Base-by-base conservation (phyloP, 768 basidiomycete species). In the Cyclocybe cylindracea region DNA sequence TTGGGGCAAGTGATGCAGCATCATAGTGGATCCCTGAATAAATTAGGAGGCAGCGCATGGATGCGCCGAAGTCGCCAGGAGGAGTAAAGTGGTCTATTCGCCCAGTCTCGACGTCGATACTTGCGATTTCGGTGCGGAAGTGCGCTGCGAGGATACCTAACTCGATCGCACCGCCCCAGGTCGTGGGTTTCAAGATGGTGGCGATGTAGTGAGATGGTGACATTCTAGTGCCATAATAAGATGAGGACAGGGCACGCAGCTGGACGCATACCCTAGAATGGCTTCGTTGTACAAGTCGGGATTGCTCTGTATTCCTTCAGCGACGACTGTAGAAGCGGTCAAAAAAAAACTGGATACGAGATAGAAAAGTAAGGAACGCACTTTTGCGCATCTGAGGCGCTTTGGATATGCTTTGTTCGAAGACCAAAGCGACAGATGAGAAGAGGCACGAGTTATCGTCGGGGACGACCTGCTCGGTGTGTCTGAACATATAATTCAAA, bases 11-110 rank as follows among this genome's bases (percentile, higher is more conserved):
- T 0, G 90, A 86, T 5, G 88, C 83, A 7, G 91, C 91, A 67
- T 99, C 96, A 68, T 99, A 99, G 67, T 98, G 95, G 41, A 98
- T 97, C 2, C 96, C 96, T 0, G 91, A 93, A 71, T 98, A 98
- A 4, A 98, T 77, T n/a, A 98, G 64, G 10, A 97, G 67, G 51
- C 85, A 87, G 14, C 87, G 78, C 66, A 66, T 78, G 19, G 54
- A 35, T 53, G 55, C 31, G 60, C 68, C 53, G 71, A 67, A 9
- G 64, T 71, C 10, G 75, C 70, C 24, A 75, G 73, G 54, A 43
- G 89, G 81, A 1, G 83, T 74, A 63, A 95, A 96, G 16, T 79
- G 80, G 70, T 98, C 94, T 53, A 94, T 80, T 13, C 95, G 82
- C 0, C 95, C 95, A 0, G 91, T 91, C 67, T 95, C 91, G 54